Evolutionary conservation across 1,139 yeast species (phyloP).

Genomic region (Hansenula sp.): DNA sequence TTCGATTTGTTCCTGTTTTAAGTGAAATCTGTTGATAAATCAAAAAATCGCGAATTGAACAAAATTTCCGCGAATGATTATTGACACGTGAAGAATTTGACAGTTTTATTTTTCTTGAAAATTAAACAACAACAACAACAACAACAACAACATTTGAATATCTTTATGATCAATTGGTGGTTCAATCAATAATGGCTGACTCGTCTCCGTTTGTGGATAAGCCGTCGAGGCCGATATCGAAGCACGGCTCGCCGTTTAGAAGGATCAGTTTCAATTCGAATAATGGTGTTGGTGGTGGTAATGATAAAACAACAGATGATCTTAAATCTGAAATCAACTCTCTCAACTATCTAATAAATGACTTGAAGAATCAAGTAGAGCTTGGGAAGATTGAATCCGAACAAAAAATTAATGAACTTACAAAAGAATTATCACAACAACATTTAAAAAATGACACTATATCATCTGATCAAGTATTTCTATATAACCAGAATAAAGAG

Average conservation of each 20-base stretch:
- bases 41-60: neutral
- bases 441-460: constrained; percentile 22
- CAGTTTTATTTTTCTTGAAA: no score
- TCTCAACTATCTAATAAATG: constrained; percentile 1
- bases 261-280: neutral
- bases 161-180: constrained; percentile 5
- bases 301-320: constrained; percentile 3
- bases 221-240: constrained; percentile 22
- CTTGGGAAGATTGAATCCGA: constrained; percentile 30
- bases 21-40: neutral
- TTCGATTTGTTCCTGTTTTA: no score
- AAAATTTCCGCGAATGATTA: neutral
- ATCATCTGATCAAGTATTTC: constrained; percentile 34
- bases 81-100: no score
- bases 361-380: constrained; percentile 25
- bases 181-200: constrained; percentile 24
- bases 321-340: constrained; percentile 3
- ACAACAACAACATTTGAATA: neutral
- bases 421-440: constrained; percentile 23
- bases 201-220: constrained; percentile 45
- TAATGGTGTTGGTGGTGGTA: neutral
- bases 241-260: neutral
- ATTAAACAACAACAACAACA: constrained; percentile 1
- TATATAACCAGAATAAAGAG: constrained; percentile 36
- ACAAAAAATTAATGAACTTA: constrained; percentile 25